phyloP scores from a whole-genome alignment of 495 filamentous ascomycete genomes.

The Aspergillus heteromorphus region DNA sequence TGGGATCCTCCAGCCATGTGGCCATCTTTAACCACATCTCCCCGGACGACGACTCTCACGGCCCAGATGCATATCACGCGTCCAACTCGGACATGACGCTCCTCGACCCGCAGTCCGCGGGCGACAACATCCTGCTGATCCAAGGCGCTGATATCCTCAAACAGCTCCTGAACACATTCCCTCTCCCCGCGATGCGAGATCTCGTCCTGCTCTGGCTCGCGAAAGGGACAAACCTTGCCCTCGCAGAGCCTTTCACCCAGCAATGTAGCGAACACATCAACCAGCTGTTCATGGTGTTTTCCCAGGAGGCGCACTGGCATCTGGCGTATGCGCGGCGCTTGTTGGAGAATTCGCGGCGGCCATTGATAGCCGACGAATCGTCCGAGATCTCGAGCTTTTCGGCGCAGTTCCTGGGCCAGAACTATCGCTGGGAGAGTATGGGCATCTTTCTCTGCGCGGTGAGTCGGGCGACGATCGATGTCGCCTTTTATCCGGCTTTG shows the following conservation, averaged over 20 bases:
- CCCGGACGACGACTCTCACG: constrained; percentile 4
- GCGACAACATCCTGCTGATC: not conserved
- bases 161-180: constrained; percentile 20
- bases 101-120: not conserved
- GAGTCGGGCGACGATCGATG: constrained; percentile 31
- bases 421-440: constrained; percentile 38
- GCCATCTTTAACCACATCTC: constrained; percentile 39
- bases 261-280: constrained; percentile 24
- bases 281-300: constrained; percentile 17
- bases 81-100: not conserved
- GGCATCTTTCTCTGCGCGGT: constrained; percentile 37
- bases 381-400: constrained; percentile 24
- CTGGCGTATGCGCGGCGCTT: constrained; percentile 27
- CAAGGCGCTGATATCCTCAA: constrained; percentile 26
- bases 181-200: constrained; percentile 24
- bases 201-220: constrained; percentile 29
- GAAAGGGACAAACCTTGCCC: constrained; percentile 31
- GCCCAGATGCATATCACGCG: constrained; percentile 6
- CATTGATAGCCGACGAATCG: constrained; percentile 18
- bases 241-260: constrained; percentile 28
- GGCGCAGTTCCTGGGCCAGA: constrained; percentile 28
- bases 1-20: constrained; percentile 39
- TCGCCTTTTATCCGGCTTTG: constrained; percentile 26
- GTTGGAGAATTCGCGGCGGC: constrained; percentile 29
- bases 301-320: constrained; percentile 25